Evolutionary conservation across 1,139 yeast genomes (phyloP), one percentile per base, ranked within the genome.

Genomic region (Suhomyces atakaporum): DNA sequence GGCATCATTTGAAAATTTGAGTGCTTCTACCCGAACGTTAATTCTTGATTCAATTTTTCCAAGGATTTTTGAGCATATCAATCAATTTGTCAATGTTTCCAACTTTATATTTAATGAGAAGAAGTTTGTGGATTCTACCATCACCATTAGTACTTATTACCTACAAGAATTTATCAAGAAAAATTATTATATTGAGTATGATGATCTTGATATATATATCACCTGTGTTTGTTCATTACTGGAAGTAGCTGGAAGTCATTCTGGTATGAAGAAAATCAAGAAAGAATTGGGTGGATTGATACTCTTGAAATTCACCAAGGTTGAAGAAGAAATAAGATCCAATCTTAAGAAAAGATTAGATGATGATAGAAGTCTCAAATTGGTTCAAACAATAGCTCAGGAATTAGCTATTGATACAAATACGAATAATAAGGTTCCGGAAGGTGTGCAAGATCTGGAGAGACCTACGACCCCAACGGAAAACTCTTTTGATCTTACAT

Each of bases 1-100:
- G 26, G 50, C 46, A 2, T 49, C 58, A 7, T 40, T 58, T 14
- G 49, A 41, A 22, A 37, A 40, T 2, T 40, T 58, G 28, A 52
- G 48, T 28, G 61, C 58, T 5, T 50, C 60, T 22, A 54, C 61
- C 1, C 51, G 45, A 23, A 60, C 60, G 21, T 40, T 69, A 25
- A 54, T 66, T 7, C 51, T 66, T 16, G 69, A 68, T 27, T 44
- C 56, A 2, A 51, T 71, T 2, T 69, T 69, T 40, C 75, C 76
- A 4, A 47, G 46, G 13, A 51, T 70, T 1, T 66, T 70, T 40
- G 54, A 53, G 11, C 76, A 69, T 40, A 49, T 67, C 2, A 65
- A 60, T 37, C 63, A 64, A 33, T 66, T 69, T 38, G 49, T 69
- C 3, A 46, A 48, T 10, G 62, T 59, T 2, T 54, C 71, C 3